These are phyloP conservation scores for Didymella lethalis DNA, from an alignment of 2,329 filamentous ascomycete species.

Conservation along the genomic window DNA sequence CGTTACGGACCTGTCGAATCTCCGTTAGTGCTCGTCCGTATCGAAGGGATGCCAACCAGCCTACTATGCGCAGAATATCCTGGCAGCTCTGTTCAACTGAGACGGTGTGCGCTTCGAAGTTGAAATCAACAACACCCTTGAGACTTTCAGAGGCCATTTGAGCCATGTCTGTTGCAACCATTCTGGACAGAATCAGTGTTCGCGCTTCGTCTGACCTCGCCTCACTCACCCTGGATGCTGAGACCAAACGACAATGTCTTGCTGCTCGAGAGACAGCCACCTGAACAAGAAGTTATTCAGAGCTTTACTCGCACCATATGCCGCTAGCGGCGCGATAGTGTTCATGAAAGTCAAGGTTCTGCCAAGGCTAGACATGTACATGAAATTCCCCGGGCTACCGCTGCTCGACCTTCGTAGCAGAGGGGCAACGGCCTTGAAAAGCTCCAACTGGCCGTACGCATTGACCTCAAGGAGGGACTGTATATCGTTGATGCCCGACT, in stretches of 20 bases:
- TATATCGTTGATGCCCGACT: conserved; percentile 13
- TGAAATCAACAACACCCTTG: conserved; percentile 3
- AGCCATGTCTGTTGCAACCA: conserved; percentile 20
- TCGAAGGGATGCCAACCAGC: not conserved
- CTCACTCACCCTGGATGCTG: conserved; percentile 26
- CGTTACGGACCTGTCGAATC: conserved; percentile 19
- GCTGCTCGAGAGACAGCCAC: conserved; percentile 28
- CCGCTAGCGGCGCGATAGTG: conserved; percentile 6
- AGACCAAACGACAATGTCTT: conserved; percentile 23
- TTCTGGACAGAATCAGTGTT: conserved; percentile 6
- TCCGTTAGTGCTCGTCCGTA: too few relatives aligned
- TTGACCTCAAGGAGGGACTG: conserved; percentile 27
- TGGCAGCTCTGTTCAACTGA: conserved; percentile 21
- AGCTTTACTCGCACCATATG: conserved; percentile 32
- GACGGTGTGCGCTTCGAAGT: conserved; percentile 2
- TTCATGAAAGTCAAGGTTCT: conserved; percentile 25
- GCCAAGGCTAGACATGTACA: conserved; percentile 25
- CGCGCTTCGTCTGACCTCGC: not conserved
- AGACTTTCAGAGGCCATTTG: conserved; percentile 9
- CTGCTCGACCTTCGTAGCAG: conserved; percentile 15
- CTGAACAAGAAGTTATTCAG: conserved; percentile 29
- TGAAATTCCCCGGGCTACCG: conserved; percentile 20
- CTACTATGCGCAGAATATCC: conserved; percentile 14
- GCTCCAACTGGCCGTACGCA: conserved; percentile 27
- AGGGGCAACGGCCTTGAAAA: conserved; percentile 24